Evolutionary conservation across 2,329 filamentous ascomycete genomes (phyloP).

Genomic region (Fusarium poae): DNA sequence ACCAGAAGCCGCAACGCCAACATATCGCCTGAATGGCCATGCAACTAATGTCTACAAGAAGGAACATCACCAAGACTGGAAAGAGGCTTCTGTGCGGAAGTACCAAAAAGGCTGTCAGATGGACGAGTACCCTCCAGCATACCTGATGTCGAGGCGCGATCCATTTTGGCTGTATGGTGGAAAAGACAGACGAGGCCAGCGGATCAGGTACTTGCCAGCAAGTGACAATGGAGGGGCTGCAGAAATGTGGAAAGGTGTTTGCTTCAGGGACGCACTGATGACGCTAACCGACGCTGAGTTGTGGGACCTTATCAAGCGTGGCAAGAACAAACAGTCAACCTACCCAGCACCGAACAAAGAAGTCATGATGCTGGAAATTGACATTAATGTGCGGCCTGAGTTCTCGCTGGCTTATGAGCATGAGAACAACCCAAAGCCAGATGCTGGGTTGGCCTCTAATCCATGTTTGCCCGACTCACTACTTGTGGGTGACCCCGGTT

Average conservation of each 20-base stretch:
- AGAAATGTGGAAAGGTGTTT: background rate
- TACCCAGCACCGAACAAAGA: no score
- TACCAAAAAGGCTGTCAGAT: background rate
- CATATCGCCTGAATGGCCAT: background rate
- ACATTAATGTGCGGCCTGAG: background rate
- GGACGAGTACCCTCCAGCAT: background rate
- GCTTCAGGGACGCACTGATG: no score
- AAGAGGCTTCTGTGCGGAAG: background rate
- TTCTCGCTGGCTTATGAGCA: background rate
- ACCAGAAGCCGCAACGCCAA: background rate
- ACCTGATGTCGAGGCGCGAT: background rate
- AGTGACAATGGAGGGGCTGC: background rate
- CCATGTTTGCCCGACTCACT: background rate
- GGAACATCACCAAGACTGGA: no score
- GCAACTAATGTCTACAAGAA: background rate
- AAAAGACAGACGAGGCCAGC: background rate
- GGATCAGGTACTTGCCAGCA: background rate
- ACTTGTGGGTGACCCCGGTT: slow-evolving; percentile 1
- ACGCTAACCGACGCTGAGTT: background rate
- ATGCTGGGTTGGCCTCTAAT: slow-evolving; percentile 2
- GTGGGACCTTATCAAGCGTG: background rate
- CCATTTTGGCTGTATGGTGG: background rate
- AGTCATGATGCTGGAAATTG: background rate
- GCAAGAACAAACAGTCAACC: background rate
- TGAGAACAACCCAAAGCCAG: background rate